Evolutionary conservation across 1,139 yeast genomes (phyloP), one percentile per base, ranked within the genome.

Genomic region (Kazachstania sp.): DNA sequence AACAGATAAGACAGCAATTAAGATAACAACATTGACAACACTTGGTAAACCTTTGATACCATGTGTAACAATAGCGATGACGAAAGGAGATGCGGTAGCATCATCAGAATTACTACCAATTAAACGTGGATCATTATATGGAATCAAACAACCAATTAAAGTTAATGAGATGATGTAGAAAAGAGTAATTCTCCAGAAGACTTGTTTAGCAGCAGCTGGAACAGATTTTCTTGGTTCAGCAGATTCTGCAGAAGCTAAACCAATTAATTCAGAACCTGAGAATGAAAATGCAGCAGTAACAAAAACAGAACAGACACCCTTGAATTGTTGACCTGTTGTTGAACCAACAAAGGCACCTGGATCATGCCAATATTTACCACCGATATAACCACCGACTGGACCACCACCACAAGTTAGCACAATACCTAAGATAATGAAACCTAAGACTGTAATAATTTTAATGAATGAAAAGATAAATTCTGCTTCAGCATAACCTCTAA

Each of bases 221-320:
- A 84, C 71, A 7, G 83, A 67, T 56, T 73, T 74, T 63, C 83
- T 73, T 51, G 96, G 95, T 66, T 86, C 83, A 48, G 71, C 73
- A 41, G 95, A 79, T 68, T 90, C 97, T 36, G 95, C 88, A 40
- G 94, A 90, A 31, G 95, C 88, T 57, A 88, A 74, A 51, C 95
- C 95, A 47, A 83, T 82, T 61, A 85, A 71, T 67, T 86, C 95
- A 46, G 84, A 78, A 46, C 83, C 83, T 18, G 77, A 76, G 55
- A 72, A 77, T 30, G 80, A 74, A 49, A 58, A 58, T 1, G 81
- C 81, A 31, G 82, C 81, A 28, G 76, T 72, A 44, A 74, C 74
- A 52, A 75, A 73, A 6, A 74, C 78, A 1, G 77, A 67, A 49
- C 73, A 71, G 28, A 75, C 70, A 41, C 83, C 84, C 57, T 78